These are phyloP conservation scores for Magnolia kwangsiensis DNA, from an alignment of 164 flowering plant genomes.

Conservation along the genomic window DNA sequence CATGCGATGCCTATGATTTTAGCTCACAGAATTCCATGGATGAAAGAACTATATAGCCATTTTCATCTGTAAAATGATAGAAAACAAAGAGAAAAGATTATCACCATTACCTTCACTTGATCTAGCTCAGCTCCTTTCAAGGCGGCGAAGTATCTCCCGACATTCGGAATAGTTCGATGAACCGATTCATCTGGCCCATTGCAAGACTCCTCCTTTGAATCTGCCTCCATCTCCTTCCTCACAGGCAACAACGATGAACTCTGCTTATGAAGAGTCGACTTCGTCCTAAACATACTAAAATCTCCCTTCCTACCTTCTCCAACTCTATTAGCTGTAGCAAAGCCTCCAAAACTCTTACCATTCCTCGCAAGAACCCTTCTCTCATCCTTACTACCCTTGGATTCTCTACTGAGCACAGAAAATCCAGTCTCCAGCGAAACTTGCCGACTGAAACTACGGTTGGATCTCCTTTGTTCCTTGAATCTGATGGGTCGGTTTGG, in stretches of 20 bases:
- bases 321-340: slow-evolving; percentile 27
- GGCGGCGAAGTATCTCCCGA: slow-evolving; percentile 95
- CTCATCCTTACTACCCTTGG: slow-evolving; percentile 36
- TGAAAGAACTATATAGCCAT: not conserved
- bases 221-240: slow-evolving; percentile 38
- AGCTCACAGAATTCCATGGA: too few species aligned
- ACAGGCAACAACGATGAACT: slow-evolving; percentile 45
- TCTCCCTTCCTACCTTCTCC: slow-evolving; percentile 61
- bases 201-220: slow-evolving; percentile 26
- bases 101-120: slow-evolving; percentile 72
- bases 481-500: slow-evolving; percentile 23
- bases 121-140: slow-evolving; percentile 91
- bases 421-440: slow-evolving; percentile 92
- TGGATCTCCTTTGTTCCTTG: slow-evolving; percentile 31
- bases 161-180: slow-evolving; percentile 63
- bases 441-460: slow-evolving; percentile 57
- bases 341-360: slow-evolving; percentile 75
- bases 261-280: slow-evolving; percentile 61
- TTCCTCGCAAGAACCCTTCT: slow-evolving; percentile 52
- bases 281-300: slow-evolving; percentile 78
- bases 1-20: too few species aligned
- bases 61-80: not conserved
- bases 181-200: slow-evolving; percentile 39
- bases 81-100: not conserved
- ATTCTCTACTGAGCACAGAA: slow-evolving; percentile 52